Evolutionary conservation across 495 filamentous ascomycete genomes (phyloP).

Genomic region (Tuber umbilicatum): DNA sequence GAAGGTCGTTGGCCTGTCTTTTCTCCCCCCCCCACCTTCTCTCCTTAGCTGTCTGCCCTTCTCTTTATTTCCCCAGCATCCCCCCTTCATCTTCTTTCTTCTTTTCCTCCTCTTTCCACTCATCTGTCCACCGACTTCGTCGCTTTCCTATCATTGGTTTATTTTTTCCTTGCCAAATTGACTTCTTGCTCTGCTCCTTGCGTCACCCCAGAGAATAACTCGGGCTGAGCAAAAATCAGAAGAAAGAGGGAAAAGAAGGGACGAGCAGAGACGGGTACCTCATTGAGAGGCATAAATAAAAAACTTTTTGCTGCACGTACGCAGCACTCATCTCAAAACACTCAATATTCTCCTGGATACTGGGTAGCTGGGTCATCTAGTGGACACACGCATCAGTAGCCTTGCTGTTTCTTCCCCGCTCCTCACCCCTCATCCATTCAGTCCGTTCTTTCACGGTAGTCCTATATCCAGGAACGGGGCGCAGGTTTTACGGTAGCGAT

Average conservation of each 20-base stretch:
- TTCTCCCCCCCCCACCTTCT: slow-evolving; percentile 25
- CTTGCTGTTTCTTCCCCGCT: slow-evolving; percentile 16
- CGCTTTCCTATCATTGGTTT: slow-evolving; percentile 9
- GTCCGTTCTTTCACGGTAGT: slow-evolving; percentile 4
- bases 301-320: slow-evolving; percentile 10
- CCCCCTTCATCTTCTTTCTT: slow-evolving; percentile 21
- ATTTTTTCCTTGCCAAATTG: not conserved
- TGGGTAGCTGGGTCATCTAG: slow-evolving; percentile 4
- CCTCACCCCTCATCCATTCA: slow-evolving; percentile 13
- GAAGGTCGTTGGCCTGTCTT: slow-evolving; percentile 6
- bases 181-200: not conserved
- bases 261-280: not conserved
- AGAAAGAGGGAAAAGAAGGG: not conserved
- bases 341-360: slow-evolving; percentile 3
- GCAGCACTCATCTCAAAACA: slow-evolving; percentile 21
- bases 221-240: slow-evolving; percentile 9
- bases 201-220: slow-evolving; percentile 4
- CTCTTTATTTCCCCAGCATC: slow-evolving; percentile 8
- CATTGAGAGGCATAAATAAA: slow-evolving; percentile 10
- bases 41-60: not conserved
- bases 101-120: slow-evolving; percentile 2
- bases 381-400: slow-evolving; percentile 18
- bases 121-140: slow-evolving; percentile 12
- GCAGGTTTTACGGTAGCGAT: slow-evolving; percentile 18
- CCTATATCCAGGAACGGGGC: slow-evolving; percentile 15